Conservation (phyloP, 306 rosid genomes). For the Dalbergia oliveri region DNA sequence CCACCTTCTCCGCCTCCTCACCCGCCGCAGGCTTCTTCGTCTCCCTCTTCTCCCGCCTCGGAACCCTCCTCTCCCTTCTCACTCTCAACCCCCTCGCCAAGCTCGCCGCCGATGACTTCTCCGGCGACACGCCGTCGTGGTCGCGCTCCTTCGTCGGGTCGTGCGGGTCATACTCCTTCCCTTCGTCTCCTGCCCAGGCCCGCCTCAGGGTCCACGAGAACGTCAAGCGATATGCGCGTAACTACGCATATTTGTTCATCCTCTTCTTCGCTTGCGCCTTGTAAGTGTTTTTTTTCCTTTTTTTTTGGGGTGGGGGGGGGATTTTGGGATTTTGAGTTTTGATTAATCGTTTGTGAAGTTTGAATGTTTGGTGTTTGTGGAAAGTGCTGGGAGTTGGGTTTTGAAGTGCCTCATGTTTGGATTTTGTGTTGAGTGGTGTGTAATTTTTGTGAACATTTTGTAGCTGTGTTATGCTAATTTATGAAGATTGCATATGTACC, state of each 20-base stretch:
- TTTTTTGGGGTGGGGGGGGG: background rate
- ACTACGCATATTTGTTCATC: slow-evolving; percentile 79
- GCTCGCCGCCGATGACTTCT: slow-evolving; percentile 77
- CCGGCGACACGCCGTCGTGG: slow-evolving; percentile 83
- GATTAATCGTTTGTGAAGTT: no score
- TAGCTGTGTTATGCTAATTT: background rate
- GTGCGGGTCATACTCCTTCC: slow-evolving; percentile 76
- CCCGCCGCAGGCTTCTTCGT: slow-evolving; percentile 54
- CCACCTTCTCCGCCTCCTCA: slow-evolving; percentile 42
- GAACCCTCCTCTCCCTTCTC: slow-evolving; percentile 76
- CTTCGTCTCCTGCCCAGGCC: slow-evolving; percentile 81
- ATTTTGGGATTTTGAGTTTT: background rate
- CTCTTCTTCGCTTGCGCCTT: slow-evolving; percentile 76
- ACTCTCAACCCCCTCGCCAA: slow-evolving; percentile 83
- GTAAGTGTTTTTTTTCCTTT: slow-evolving; percentile 51
- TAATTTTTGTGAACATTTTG: background rate
- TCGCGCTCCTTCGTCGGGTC: slow-evolving; percentile 69
- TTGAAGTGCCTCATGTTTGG: background rate
- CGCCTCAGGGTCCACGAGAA: slow-evolving; percentile 88
- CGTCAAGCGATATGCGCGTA: slow-evolving; percentile 89
- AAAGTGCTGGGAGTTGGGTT: background rate
- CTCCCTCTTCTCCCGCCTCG: slow-evolving; percentile 63
- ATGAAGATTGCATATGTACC: background rate
- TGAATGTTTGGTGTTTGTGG: background rate
- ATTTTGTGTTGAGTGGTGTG: background rate